Percentiles rank a stretch among this genome's conserved stretches.
Conservation (phyloP, 106 monocot genomes). For the Platanthera zijinensis region DNA sequence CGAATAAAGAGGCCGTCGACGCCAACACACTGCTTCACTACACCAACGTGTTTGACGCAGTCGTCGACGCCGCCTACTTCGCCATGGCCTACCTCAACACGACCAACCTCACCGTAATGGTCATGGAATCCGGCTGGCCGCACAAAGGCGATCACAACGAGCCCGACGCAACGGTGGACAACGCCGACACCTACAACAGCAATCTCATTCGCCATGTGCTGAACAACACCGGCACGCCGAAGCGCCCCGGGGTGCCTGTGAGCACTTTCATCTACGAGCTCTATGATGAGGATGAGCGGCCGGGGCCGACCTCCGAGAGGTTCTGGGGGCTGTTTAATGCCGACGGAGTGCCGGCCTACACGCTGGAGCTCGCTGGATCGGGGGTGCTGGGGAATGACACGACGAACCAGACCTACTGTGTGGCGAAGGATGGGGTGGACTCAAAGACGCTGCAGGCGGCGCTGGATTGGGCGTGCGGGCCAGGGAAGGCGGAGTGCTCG, state of each 20-base stretch:
- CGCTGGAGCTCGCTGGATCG: constrained; percentile 62
- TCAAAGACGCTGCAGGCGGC: constrained; percentile 95
- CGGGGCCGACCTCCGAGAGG: constrained; percentile 70
- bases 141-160: constrained; percentile 72
- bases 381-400: constrained; percentile 84
- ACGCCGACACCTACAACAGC: constrained; percentile 91
- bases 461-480: constrained; percentile 93
- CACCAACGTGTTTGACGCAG: constrained; percentile 94
- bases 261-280: constrained; percentile 85
- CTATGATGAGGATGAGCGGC: constrained; percentile 81
- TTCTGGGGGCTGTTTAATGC: constrained; percentile 85
- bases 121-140: constrained; percentile 96
- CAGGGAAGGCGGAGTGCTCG: constrained; percentile 89
- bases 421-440: constrained; percentile 68
- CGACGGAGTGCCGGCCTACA: constrained; percentile 60
- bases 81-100: constrained; percentile 87
- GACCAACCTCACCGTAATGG: constrained; percentile 73
- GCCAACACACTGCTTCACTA: constrained; percentile 94
- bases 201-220: constrained; percentile 82
- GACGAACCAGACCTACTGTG: constrained; percentile 70
- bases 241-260: constrained; percentile 75
- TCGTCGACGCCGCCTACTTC: constrained; percentile 92
- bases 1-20: constrained; percentile 95
- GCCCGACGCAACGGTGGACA: constrained; percentile 80
- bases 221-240: constrained; percentile 85